These are phyloP conservation scores for Ceratocystis destructans DNA, from an alignment of 2,329 filamentous ascomycete species.

Conservation along the genomic window DNA sequence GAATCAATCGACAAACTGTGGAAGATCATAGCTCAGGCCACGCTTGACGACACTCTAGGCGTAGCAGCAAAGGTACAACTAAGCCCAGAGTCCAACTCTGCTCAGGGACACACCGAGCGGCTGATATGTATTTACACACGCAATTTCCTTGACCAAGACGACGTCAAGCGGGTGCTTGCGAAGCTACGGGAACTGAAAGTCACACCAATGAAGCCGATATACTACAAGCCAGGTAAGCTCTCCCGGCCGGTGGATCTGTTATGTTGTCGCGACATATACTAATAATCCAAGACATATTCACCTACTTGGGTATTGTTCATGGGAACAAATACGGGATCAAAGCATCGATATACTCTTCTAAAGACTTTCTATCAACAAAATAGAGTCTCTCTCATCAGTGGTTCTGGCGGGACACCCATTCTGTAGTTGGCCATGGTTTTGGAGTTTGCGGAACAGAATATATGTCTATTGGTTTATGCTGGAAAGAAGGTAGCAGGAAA, in stretches of 20 bases:
- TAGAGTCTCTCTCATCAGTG: background rate
- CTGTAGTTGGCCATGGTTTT: too few species aligned
- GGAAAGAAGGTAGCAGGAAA: background rate
- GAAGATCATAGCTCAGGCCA: constrained; percentile 52
- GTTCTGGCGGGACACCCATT: too few species aligned
- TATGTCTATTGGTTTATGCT: background rate
- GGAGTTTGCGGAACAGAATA: background rate
- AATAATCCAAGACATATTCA: constrained; percentile 45
- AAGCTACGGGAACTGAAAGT: constrained; percentile 50
- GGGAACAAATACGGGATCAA: constrained; percentile 50
- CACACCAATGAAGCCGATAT: constrained; percentile 43
- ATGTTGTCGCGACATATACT: background rate
- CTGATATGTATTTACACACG: constrained; percentile 67
- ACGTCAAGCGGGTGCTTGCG: constrained; percentile 54
- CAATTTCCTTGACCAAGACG: constrained; percentile 55
- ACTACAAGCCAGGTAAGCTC: constrained; percentile 60
- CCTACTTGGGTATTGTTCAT: constrained; percentile 47
- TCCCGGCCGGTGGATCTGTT: background rate
- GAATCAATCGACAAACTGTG: constrained; percentile 48
- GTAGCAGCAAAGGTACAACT: constrained; percentile 52
- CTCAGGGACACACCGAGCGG: constrained; percentile 31
- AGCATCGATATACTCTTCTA: constrained; percentile 38
- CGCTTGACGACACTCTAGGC: constrained; percentile 55
- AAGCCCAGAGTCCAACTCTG: constrained; percentile 38
- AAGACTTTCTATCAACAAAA: constrained; percentile 12